A percentile compares a stretch with the other conserved stretches of the same genome.
Evolutionary conservation across 805 yeast species (phyloP).

Genomic region (Debaryomyces prosopidis): DNA sequence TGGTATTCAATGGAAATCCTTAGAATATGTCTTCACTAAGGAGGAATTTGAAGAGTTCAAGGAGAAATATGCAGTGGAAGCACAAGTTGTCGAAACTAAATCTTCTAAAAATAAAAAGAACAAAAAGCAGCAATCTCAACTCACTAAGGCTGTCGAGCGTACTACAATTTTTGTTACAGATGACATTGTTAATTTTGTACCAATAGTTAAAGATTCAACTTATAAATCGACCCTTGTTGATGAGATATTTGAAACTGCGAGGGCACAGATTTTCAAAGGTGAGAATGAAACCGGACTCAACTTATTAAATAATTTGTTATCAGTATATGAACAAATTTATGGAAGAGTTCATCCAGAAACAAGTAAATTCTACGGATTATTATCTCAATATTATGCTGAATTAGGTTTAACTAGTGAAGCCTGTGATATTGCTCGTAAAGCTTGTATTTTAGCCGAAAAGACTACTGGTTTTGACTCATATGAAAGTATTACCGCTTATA

Average conservation of each 20-base stretch:
- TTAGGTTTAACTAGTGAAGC: conserved; percentile 59
- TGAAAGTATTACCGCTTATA: conserved; percentile 69
- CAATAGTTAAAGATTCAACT: conserved; percentile 71
- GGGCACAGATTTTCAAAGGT: conserved; percentile 38
- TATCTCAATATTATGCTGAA: conserved; percentile 69
- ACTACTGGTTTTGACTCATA: conserved; percentile 76
- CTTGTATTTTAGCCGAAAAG: conserved; percentile 77
- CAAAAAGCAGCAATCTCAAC: conserved; percentile 6
- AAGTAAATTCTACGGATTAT: conserved; percentile 62
- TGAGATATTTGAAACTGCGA: conserved; percentile 72
- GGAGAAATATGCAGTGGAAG: conserved; percentile 23
- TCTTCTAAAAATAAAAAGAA: conserved; percentile 32
- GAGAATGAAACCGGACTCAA: conserved; percentile 58
- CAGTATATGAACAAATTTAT: conserved; percentile 78
- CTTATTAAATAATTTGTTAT: conserved; percentile 66
- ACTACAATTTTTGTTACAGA: conserved; percentile 51
- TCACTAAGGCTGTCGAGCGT: conserved; percentile 17
- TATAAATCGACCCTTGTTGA: conserved; percentile 68
- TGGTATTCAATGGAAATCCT: conserved; percentile 82
- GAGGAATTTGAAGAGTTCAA: conserved; percentile 35
- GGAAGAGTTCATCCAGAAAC: conserved; percentile 81
- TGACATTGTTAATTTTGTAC: conserved; percentile 70
- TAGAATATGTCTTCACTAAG: conserved; percentile 48
- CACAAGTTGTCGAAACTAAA: conserved; percentile 11
- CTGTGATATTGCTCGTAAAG: conserved; percentile 61